Evolutionary conservation across 371 early-diverging fungal species (phyloP), one percentile per base, ranked within the genome.

Genomic region (Apophysomyces ossiformis): DNA sequence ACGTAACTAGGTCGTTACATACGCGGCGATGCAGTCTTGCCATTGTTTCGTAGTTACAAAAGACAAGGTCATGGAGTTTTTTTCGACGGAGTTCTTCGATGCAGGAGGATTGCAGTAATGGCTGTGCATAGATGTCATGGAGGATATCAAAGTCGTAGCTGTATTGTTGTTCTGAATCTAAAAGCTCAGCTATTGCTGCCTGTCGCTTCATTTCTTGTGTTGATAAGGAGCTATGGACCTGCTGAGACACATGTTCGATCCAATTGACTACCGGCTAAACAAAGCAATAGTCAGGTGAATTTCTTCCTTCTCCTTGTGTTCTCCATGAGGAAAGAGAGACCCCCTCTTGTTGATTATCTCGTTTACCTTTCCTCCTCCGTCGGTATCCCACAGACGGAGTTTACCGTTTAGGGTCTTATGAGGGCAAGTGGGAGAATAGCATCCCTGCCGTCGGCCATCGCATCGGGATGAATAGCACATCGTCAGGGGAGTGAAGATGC

Each of bases 401-500:
- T 59, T 58, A 4, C 57, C 57, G 18, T 18, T 32, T 63, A 32
- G 16, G 47, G 64, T 61, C 45, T 64, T 70, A 62, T 71, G 67
- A 50, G 79, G 77, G 50, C 79, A 79, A 1, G 75, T 45, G 15
- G 77, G 60, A 9, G 79, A 72, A 57, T 79, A 76, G 45, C 79
- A 79, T 1, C 62, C 60, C 7, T 63, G 57, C 7, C 57, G 66
- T 5, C 60, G 21, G 35, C 36, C 59, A 18, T 68, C 61, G 46
- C 79, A 76, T 1, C 67, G 56, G 12, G 71, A 69, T 21, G 79
- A 71, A 43, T 79, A 79, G 43, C 77, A 79, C n/a, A 41, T 44
- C 1, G 79, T 69, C 6, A 76, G 60, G 36, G 71, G 70, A 37
- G 63, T 58, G 41, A 79, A 74, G 2, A 79, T 58, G 13, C 79